Conservation (phyloP, 2,329 filamentous ascomycete genomes). For the Epichloe glyceriae region DNA sequence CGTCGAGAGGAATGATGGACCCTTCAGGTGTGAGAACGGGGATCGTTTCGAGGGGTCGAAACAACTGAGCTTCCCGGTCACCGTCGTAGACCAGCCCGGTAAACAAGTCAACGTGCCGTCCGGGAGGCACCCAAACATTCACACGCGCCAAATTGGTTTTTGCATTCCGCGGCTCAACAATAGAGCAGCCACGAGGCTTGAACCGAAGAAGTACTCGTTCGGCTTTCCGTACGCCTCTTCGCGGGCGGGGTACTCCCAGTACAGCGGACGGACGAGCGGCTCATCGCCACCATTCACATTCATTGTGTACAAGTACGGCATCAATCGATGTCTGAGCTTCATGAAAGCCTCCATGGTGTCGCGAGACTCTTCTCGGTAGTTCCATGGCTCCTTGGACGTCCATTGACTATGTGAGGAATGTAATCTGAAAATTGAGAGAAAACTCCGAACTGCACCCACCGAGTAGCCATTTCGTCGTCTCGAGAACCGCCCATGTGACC, state of each 20-base stretch:
- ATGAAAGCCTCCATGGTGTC: conserved; percentile 35
- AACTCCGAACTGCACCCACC: conserved; percentile 50
- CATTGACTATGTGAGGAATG: conserved; percentile 45
- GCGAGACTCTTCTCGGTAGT: conserved; percentile 25
- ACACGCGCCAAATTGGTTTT: conserved; percentile 32
- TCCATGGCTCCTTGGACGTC: conserved; percentile 50
- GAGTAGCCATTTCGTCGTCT: conserved; percentile 44
- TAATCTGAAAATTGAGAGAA: conserved; percentile 47
- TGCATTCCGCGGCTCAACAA: conserved; percentile 35
- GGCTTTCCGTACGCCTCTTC: conserved; percentile 41
- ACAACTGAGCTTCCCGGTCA: conserved; percentile 36
- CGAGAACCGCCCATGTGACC: conserved; percentile 43
- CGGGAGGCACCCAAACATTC: conserved; percentile 42
- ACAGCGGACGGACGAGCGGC: conserved; percentile 46
- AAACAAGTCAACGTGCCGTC: conserved; percentile 44
- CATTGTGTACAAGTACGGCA: conserved; percentile 47
- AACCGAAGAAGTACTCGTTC: conserved; percentile 48
- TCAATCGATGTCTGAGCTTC: conserved; percentile 40
- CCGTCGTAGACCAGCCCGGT: conserved; percentile 44
- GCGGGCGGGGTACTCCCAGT: conserved; percentile 41
- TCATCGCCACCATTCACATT: conserved; percentile 33
- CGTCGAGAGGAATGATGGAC: conserved; percentile 4
- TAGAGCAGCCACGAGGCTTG: conserved; percentile 39
- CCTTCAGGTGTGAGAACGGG: conserved; percentile 26
- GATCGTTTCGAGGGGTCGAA: conserved; percentile 32